Evolutionary conservation across 169 alveolate genomes (phyloP).

Genomic region (Eimeria acervulina): DNA sequence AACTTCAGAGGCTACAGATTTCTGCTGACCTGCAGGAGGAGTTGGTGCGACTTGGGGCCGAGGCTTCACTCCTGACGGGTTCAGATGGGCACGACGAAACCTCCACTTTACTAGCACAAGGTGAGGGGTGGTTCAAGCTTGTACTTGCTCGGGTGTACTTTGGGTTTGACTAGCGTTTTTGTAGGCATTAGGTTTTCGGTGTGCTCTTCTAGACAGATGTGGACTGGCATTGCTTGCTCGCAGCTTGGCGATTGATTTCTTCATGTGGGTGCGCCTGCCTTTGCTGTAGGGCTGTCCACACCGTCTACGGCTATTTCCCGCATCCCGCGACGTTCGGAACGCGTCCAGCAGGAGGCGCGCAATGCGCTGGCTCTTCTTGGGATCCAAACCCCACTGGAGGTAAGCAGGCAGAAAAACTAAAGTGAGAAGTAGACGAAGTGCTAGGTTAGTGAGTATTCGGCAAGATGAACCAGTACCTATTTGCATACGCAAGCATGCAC

Average conservation of each 20-base stretch:
- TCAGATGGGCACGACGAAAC: slow-evolving; percentile 72
- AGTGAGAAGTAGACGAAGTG: neutral
- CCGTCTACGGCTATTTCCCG: slow-evolving; percentile 71
- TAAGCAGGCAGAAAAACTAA: neutral
- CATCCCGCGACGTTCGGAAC: slow-evolving; percentile 67
- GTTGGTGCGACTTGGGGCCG: slow-evolving; percentile 81
- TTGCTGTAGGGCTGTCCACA: slow-evolving; percentile 51
- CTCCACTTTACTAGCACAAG: slow-evolving; percentile 67
- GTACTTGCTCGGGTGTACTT: neutral
- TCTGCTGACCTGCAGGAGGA: slow-evolving; percentile 61
- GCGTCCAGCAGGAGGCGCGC: slow-evolving; percentile 80
- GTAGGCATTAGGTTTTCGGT: neutral
- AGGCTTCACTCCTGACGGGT: slow-evolving; percentile 71
- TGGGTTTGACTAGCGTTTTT: neutral
- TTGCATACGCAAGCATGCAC: neutral
- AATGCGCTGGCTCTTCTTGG: slow-evolving; percentile 74
- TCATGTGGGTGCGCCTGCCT: neutral
- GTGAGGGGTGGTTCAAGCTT: neutral
- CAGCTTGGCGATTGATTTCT: neutral
- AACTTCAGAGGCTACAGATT: too few relatives aligned
- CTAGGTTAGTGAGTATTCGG: neutral
- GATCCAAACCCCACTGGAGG: slow-evolving; percentile 64
- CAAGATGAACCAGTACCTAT: neutral
- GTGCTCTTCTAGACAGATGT: too few relatives aligned
- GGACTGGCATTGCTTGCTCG: neutral